phyloP scores from a whole-genome alignment of 257 asterid species.

The Verbascum thapsus region DNA sequence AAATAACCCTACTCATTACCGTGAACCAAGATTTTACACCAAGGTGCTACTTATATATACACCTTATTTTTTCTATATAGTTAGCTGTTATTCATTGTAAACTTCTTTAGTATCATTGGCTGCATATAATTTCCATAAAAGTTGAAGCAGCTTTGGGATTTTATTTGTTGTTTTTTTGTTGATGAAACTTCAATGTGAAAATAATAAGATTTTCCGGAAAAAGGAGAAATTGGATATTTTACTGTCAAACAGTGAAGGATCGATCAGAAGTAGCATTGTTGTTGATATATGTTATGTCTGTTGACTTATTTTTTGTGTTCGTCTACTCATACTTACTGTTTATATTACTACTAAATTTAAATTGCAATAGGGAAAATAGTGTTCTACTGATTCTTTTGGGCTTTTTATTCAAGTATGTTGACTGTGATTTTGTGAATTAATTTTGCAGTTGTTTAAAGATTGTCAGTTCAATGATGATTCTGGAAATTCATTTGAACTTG shows the following conservation, averaged over 20 bases:
- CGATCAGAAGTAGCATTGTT: not conserved
- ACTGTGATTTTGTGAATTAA: constrained; percentile 16
- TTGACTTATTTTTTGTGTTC: not conserved
- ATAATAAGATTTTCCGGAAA: not conserved
- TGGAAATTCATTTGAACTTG: constrained; percentile 74
- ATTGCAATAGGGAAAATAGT: not conserved
- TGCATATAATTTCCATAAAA: not conserved
- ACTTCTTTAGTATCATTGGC: not conserved
- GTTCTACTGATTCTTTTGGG: not conserved
- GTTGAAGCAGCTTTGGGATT: not conserved
- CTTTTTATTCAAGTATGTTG: constrained; percentile 23
- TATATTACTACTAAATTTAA: not conserved
- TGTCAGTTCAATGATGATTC: constrained; percentile 49
- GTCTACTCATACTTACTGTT: not conserved
- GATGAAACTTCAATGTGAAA: not conserved
- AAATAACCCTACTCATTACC: constrained; percentile 88
- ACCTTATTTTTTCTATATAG: constrained; percentile 13
- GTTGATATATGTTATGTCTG: constrained; percentile 1
- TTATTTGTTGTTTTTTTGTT: not conserved
- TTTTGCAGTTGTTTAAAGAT: constrained; percentile 73
- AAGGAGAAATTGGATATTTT: not conserved
- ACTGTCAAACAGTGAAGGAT: not conserved
- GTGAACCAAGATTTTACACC: constrained; percentile 92
- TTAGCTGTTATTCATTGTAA: not conserved
- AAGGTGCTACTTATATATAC: constrained; percentile 51